Evolutionary conservation across 2,329 filamentous ascomycete species (phyloP), one percentile per base, ranked within the genome.

Genomic region (Trichophyton equinum): DNA sequence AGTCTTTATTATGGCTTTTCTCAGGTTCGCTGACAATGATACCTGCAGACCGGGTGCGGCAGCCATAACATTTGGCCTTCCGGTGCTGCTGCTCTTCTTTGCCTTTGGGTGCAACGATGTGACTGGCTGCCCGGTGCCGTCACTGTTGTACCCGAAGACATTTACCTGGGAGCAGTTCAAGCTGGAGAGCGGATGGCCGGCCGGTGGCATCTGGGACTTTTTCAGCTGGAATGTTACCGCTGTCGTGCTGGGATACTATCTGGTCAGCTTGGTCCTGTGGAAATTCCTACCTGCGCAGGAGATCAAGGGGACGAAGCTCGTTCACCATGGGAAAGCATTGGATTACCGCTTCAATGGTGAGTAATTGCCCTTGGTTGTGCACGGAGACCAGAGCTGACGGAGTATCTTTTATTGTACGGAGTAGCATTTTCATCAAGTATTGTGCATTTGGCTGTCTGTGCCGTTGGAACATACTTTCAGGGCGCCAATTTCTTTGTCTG

Each of bases 41-140:
- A 38, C 8, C 36, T 22, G n/a, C 25, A 65, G 63, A 15, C 59
- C 40, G 4, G 63, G 63, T 11, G 60, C 62, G n/a, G 56, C 58
- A 27, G 60, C 59, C 25, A 89, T 97, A 69, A 88, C 88, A 6
- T 86, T 95, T 68, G 85, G 86, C 61, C 83, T 96, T 0, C 92
- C 92, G 0, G 63, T 91, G 47, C 80, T 91, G 65, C 82, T 90
- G 67, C 95, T 94, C 75, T 72, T 85, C 67, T 86, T 92, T 70
- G 81, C 85, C 55, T 95, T 96, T 71, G 79, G 87, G 68, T 96
- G 92, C 81, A 97, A 96, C 76, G 91, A 97, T 73, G 79, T 95
- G 65, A 87, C 89, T 7, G 92, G 94, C 62, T 97, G 94, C 71
- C 94, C 92, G 55, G 86, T 89, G 2, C 90, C 91, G 2, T 90